Conservation (phyloP, 2,329 filamentous ascomycete genomes). For the Fusarium newnesense region DNA sequence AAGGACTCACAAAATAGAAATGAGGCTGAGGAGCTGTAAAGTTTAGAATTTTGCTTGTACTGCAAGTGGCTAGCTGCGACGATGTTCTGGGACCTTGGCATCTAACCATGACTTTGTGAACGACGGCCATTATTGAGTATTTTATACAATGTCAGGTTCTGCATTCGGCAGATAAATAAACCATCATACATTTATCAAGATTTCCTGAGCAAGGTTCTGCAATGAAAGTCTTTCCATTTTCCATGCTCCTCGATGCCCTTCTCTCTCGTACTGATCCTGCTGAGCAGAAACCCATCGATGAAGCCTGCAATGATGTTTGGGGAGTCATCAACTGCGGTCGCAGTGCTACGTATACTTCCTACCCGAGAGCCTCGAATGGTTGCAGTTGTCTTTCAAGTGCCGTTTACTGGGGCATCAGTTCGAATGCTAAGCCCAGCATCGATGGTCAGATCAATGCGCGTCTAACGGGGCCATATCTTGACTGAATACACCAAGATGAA, state of each 20-base stretch:
- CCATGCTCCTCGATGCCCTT: background rate
- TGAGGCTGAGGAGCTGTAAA: background rate
- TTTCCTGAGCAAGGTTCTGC: fast-evolving
- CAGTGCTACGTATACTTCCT: background rate
- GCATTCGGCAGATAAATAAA: fast-evolving
- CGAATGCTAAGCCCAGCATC: background rate
- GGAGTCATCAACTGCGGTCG: background rate
- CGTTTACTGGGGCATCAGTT: background rate
- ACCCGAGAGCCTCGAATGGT: background rate
- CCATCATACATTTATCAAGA: fast-evolving
- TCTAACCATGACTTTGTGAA: background rate
- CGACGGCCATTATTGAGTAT: background rate
- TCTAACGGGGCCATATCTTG: background rate
- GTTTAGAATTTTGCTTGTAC: fast-evolving
- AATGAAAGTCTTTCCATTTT: background rate
- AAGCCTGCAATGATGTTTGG: background rate
- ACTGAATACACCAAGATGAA: background rate
- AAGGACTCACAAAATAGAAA: background rate
- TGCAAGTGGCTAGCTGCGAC: background rate
- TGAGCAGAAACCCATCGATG: background rate
- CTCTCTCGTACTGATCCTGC: background rate
- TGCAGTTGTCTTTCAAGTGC: slow-evolving; percentile 2
- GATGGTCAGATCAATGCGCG: background rate
- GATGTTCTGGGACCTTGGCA: background rate
- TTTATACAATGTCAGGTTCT: background rate